Evolutionary conservation across 768 basidiomycete species (phyloP).

Genomic region (Amanita jacksonii): DNA sequence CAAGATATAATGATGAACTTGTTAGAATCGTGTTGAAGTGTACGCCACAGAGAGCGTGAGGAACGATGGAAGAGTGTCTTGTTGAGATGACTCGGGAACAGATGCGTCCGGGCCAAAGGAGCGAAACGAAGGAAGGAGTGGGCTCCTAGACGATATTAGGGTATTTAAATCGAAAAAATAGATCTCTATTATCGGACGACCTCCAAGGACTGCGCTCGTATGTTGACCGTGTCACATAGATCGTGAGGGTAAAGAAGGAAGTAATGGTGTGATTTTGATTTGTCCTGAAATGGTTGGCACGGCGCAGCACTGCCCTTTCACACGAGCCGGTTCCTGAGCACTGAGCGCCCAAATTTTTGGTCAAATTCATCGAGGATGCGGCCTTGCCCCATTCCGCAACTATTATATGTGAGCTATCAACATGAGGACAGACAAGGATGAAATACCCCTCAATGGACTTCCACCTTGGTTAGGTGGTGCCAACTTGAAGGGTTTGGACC

Average conservation of each 20-base stretch:
- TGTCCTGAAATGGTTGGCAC: slow-evolving; percentile 5
- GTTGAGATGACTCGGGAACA: slow-evolving; percentile 10
- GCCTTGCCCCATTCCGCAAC: no score
- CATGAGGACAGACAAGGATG: no score
- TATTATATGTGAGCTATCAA: no score
- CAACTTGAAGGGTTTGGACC: no score
- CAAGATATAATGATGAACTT: slow-evolving; percentile 6
- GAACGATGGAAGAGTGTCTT: not conserved
- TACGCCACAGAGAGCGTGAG: not conserved
- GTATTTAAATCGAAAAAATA: slow-evolving; percentile 10
- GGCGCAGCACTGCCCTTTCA: slow-evolving; percentile 21
- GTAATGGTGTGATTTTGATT: slow-evolving; percentile 10
- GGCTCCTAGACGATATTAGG: slow-evolving; percentile 16
- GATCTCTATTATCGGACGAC: slow-evolving; percentile 7
- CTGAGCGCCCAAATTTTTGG: not conserved
- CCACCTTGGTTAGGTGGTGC: no score
- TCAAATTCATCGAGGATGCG: no score
- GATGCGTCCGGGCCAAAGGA: slow-evolving; percentile 10
- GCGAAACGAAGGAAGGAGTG: slow-evolving; percentile 7
- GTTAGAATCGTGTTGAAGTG: not conserved
- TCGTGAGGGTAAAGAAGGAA: slow-evolving; percentile 16
- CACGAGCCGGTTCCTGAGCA: slow-evolving; percentile 13
- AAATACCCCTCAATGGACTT: no score
- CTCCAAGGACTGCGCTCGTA: slow-evolving; percentile 8
- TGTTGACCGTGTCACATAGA: slow-evolving; percentile 8